These are phyloP conservation scores for Xylaria acuta DNA, from an alignment of 495 filamentous ascomycete species.

Conservation along the genomic window DNA sequence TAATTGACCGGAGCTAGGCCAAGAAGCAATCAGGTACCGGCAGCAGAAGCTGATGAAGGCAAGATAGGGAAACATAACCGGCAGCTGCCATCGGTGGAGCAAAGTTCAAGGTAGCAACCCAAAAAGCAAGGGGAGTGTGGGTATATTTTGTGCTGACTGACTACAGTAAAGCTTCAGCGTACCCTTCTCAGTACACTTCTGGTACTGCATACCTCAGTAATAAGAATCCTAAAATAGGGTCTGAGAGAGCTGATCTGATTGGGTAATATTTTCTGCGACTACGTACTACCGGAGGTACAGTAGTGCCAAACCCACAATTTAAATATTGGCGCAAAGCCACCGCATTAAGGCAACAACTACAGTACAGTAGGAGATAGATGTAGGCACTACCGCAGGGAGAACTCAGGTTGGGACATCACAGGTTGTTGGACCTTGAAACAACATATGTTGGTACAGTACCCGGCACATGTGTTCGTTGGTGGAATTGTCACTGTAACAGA, in stretches of 20 bases:
- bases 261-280: not conserved
- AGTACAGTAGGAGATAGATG: too few species aligned
- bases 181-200: not conserved
- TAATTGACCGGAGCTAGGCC: not conserved
- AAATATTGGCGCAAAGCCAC: not conserved
- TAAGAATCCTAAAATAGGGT: conserved; percentile 12
- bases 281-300: too few species aligned
- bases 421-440: not conserved
- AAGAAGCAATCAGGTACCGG: conserved; percentile 1
- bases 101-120: not conserved
- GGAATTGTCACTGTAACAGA: not conserved
- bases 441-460: not conserved
- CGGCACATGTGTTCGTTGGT: not conserved
- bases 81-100: not conserved
- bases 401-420: not conserved
- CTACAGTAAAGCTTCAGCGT: not conserved
- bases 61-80: not conserved
- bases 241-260: not conserved
- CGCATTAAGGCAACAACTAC: not conserved
- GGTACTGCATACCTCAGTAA: not conserved
- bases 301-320: not conserved
- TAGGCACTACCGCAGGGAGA: too few species aligned
- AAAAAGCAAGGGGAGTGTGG: not conserved
- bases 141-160: not conserved
- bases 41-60: not conserved